Conservation (phyloP, 208 protist species). For the Acanthamoeba castellanii region DNA sequence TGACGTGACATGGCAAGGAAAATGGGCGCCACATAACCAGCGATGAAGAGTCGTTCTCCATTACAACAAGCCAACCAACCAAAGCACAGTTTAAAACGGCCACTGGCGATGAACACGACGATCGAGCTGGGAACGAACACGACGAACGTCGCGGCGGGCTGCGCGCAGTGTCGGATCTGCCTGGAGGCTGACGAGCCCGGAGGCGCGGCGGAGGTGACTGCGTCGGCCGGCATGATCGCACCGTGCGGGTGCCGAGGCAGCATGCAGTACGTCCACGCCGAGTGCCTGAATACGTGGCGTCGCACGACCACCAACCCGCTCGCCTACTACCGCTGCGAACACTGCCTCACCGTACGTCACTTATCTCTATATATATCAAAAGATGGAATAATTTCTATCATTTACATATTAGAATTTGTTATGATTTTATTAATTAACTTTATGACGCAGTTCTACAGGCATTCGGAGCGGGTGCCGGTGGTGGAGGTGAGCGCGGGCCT, state of each 20-base stretch:
- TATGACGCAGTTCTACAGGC: constrained; percentile 23
- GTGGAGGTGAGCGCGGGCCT: background rate
- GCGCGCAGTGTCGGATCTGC: background rate
- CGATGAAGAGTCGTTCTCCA: too few species aligned
- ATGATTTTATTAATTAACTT: too few species aligned
- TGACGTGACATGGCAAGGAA: too few species aligned
- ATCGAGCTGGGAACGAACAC: background rate
- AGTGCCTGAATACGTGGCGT: background rate
- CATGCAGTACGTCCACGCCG: background rate
- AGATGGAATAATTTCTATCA: too few species aligned
- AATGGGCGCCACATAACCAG: too few species aligned
- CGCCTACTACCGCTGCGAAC: constrained; percentile 26
- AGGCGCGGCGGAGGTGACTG: too few species aligned
- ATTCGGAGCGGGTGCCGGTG: background rate
- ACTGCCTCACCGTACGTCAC: constrained; percentile 10
- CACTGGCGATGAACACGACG: background rate
- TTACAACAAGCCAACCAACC: too few species aligned
- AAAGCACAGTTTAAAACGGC: too few species aligned
- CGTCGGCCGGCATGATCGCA: background rate
- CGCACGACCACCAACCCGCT: background rate
- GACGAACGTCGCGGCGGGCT: too few species aligned
- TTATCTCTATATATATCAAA: background rate
- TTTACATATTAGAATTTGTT: too few species aligned
- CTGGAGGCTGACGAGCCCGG: background rate
- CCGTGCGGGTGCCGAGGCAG: background rate